These are phyloP conservation scores for Austroboletus rostrupii DNA, from an alignment of 1,284 basidiomycete species.

Conservation along the genomic window DNA sequence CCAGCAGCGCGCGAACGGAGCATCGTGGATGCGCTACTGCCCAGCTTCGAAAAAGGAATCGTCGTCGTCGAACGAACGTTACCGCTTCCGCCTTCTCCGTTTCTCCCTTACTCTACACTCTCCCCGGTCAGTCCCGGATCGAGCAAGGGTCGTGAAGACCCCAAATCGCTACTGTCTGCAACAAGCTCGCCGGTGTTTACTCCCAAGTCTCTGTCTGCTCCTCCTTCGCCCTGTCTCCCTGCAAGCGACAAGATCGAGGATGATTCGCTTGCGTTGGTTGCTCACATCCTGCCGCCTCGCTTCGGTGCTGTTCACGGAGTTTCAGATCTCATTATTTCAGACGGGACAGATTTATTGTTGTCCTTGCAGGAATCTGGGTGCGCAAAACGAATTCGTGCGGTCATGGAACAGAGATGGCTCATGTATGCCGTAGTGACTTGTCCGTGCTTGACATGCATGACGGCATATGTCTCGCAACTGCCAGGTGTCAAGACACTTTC, in stretches of 20 bases:
- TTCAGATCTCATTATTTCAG: constrained; percentile 41
- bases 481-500: constrained; percentile 15
- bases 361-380: constrained; percentile 45
- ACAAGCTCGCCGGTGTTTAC: constrained; percentile 43
- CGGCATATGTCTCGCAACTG: constrained; percentile 39
- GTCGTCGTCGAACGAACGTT: constrained; percentile 19
- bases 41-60: constrained; percentile 24
- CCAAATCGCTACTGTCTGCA: constrained; percentile 41
- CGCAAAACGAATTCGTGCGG: neutral
- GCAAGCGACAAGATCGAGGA: constrained; percentile 16
- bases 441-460: constrained; percentile 41
- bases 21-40: constrained; percentile 31
- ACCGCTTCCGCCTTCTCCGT: constrained; percentile 25
- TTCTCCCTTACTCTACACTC: constrained; percentile 18
- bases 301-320: constrained; percentile 39
- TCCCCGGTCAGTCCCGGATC: constrained; percentile 17
- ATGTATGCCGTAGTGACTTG: constrained; percentile 34
- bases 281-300: constrained; percentile 50
- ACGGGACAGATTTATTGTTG: constrained; percentile 41
- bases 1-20: constrained; percentile 28
- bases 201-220: constrained; percentile 38
- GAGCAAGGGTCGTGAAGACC: constrained; percentile 32
- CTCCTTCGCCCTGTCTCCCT: constrained; percentile 38
- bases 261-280: constrained; percentile 35
- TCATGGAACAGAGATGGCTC: constrained; percentile 1